A percentile compares a stretch with the other conserved stretches of the same genome.
These are phyloP conservation scores for Irpex rosettiformis DNA, from an alignment of 1,284 basidiomycete species.

Conservation along the genomic window DNA sequence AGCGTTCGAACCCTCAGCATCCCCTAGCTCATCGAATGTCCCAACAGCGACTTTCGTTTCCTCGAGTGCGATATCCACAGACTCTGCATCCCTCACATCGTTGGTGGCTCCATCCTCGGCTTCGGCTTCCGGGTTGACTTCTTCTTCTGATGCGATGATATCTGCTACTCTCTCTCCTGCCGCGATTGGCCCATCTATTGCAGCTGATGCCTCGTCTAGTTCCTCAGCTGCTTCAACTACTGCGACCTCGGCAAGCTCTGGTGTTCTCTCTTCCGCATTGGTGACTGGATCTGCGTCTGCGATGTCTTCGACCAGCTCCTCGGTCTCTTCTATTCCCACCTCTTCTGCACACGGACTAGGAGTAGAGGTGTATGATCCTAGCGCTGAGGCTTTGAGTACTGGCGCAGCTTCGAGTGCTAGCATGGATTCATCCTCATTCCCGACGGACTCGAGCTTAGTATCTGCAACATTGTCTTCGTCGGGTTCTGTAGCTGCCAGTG, in stretches of 20 bases:
- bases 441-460: conserved; percentile 2
- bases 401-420: neutral
- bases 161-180: conserved; percentile 19
- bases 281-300: conserved; percentile 14
- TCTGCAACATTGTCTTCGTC: neutral
- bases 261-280: conserved; percentile 8
- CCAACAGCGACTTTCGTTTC: conserved; percentile 7
- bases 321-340: conserved; percentile 8
- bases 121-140: conserved; percentile 5
- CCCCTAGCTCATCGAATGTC: conserved; percentile 7
- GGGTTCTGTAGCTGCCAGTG: neutral
- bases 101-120: conserved; percentile 13
- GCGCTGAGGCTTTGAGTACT: conserved; percentile 7
- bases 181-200: conserved; percentile 3
- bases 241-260: neutral
- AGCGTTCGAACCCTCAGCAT: conserved; percentile 3
- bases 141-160: conserved; percentile 22
- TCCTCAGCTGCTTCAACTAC: conserved; percentile 5
- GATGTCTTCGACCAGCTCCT: conserved; percentile 15
- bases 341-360: conserved; percentile 12
- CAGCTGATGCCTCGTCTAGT: conserved; percentile 3
- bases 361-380: conserved; percentile 19
- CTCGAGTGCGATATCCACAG: conserved; percentile 17
- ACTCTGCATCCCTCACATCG: conserved; percentile 10
- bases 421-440: too few species aligned